Evolutionary conservation across 2,329 filamentous ascomycete genomes (phyloP).

Genomic region (Sporothrix pallida): DNA sequence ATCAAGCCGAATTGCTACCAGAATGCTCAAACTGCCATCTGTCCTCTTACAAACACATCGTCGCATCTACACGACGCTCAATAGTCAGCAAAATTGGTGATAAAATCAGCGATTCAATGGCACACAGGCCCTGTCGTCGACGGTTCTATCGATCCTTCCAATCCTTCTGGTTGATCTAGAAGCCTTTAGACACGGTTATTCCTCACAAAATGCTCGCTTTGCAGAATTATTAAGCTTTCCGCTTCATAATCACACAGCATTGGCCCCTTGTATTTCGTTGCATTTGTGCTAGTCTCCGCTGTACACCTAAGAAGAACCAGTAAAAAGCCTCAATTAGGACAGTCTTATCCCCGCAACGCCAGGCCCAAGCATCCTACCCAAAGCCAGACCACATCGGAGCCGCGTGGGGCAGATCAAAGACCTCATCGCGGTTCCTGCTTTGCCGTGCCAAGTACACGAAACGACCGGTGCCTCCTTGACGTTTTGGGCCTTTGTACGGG

Average conservation of each 20-base stretch:
- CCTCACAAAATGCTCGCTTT: not conserved
- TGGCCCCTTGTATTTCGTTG: not conserved
- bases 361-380: not conserved
- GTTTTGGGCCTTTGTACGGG: too few species aligned
- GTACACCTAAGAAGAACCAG: not conserved
- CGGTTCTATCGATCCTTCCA: not conserved
- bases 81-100: not conserved
- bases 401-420: not conserved
- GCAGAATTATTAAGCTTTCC: constrained; percentile 10
- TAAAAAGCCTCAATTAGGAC: not conserved
- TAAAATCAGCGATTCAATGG: not conserved
- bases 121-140: not conserved
- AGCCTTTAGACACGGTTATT: not conserved
- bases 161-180: not conserved
- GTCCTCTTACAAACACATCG: constrained; percentile 1
- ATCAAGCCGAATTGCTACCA: not conserved
- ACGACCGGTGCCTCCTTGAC: not conserved
- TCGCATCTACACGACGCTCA: not conserved
- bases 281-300: not conserved
- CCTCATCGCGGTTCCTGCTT: constrained; percentile 1
- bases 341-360: constrained; percentile 1
- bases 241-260: not conserved
- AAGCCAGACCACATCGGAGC: constrained; percentile 7
- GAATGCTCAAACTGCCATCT: not conserved
- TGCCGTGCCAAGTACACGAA: not conserved